Conservation (phyloP, 2,329 filamentous ascomycete species). For the Ascosphaera pollenicola region DNA sequence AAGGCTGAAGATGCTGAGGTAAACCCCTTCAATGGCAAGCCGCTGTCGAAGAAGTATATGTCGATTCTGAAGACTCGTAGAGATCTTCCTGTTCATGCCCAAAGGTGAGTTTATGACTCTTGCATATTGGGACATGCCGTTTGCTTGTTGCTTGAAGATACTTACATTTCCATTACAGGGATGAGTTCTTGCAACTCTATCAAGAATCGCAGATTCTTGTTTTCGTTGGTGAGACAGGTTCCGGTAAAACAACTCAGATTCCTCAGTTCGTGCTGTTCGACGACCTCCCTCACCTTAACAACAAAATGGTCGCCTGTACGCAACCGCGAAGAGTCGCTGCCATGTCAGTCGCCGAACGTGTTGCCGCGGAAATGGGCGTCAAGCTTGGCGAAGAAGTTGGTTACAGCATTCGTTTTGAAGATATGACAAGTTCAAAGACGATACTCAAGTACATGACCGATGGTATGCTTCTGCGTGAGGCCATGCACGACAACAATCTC, state of each 20-base stretch:
- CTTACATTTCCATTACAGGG: constrained; percentile 23
- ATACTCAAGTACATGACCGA: constrained; percentile 99
- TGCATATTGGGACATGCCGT: not conserved
- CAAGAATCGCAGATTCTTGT: constrained; percentile 87
- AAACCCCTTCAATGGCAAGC: constrained; percentile 66
- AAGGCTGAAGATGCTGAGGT: constrained; percentile 55
- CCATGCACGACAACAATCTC: constrained; percentile 72
- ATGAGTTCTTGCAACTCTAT: constrained; percentile 85
- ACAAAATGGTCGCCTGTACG: constrained; percentile 89
- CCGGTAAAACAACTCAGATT: constrained; percentile 90
- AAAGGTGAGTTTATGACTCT: constrained; percentile 36
- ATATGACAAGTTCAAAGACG: constrained; percentile 89
- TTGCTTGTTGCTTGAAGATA: constrained; percentile 3
- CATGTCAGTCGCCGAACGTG: constrained; percentile 97
- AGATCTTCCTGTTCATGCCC: constrained; percentile 75
- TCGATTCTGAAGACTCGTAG: constrained; percentile 66
- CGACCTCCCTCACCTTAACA: constrained; percentile 69
- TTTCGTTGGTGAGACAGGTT: constrained; percentile 91
- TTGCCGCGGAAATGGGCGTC: constrained; percentile 96
- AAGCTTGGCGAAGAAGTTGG: constrained; percentile 70
- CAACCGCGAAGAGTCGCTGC: constrained; percentile 91
- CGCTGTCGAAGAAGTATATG: constrained; percentile 69
- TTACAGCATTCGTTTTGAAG: constrained; percentile 95
- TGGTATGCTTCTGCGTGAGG: constrained; percentile 81
- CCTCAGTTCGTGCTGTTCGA: constrained; percentile 92